Conservation (phyloP, 768 basidiomycete genomes). For the Psilocybe subaeruginosa region DNA sequence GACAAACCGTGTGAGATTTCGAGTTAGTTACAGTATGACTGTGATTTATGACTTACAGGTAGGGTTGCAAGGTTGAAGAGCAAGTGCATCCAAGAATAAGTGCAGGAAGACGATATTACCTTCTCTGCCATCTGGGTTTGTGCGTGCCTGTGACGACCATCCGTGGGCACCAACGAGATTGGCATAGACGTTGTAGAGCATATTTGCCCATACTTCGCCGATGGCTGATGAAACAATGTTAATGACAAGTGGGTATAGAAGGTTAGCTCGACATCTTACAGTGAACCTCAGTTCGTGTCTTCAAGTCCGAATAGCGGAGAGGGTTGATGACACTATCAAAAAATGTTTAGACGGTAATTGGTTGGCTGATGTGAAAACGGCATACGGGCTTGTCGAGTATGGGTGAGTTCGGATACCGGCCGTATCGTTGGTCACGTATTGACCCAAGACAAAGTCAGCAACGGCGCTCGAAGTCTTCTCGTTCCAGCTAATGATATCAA, state of each 20-base stretch:
- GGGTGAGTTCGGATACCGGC: conserved; percentile 58
- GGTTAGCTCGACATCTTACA: conserved; percentile 27
- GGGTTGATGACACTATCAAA: conserved; percentile 38
- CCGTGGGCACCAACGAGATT: conserved; percentile 35
- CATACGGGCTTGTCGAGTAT: conserved; percentile 51
- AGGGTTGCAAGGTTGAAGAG: conserved; percentile 28
- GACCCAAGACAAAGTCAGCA: conserved; percentile 44
- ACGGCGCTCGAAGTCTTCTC: conserved; percentile 42
- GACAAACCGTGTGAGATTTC: not conserved
- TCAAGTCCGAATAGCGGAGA: conserved; percentile 33
- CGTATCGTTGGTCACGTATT: conserved; percentile 53
- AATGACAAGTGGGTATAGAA: not conserved
- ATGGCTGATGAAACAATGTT: conserved; percentile 33
- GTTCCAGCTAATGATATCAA: conserved; percentile 33
- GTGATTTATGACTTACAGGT: conserved; percentile 17
- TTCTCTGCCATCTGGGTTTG: conserved; percentile 20
- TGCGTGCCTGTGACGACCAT: conserved; percentile 34
- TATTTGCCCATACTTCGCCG: conserved; percentile 56
- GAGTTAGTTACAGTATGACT: not conserved
- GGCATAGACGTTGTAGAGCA: conserved; percentile 42
- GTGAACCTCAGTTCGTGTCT: conserved; percentile 44
- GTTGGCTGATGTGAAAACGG: conserved; percentile 5
- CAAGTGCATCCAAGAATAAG: conserved; percentile 25
- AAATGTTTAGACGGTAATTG: not conserved
- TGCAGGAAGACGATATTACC: conserved; percentile 28